Conservation (phyloP, 225 moss, liverwort and hornwort genomes). For the Physcomitrellopsis africana region DNA sequence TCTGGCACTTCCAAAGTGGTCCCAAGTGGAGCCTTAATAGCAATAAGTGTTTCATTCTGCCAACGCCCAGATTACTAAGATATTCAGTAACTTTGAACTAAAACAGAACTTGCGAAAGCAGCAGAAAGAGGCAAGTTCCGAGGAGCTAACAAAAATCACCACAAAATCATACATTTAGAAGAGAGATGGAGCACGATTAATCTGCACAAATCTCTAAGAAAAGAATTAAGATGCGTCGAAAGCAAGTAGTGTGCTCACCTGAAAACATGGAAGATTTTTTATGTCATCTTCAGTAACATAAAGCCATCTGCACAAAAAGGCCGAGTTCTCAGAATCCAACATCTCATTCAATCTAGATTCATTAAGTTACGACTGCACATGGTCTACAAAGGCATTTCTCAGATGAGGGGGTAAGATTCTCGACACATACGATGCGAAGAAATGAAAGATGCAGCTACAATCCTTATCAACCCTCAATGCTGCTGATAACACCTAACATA, state of each 20-base stretch:
- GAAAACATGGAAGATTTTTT: constrained; percentile 77
- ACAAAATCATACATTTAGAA: neutral
- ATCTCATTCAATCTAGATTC: neutral
- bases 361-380: neutral
- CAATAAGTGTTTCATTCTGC: constrained; percentile 84
- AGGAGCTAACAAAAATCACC: neutral
- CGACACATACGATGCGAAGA: neutral
- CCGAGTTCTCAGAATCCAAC: neutral
- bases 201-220: neutral
- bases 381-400: neutral
- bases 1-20: constrained; percentile 85
- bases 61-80: neutral
- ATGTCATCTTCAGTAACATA: constrained; percentile 88
- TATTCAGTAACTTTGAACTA: constrained; percentile 5
- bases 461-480: neutral
- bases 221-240: too few species aligned
- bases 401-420: neutral
- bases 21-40: constrained; percentile 83
- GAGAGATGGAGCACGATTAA: neutral
- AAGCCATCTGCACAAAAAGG: constrained; percentile 58
- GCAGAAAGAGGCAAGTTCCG: neutral
- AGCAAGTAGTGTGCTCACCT: constrained; percentile 45
- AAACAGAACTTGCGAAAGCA: constrained; percentile 8
- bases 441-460: neutral
- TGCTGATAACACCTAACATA: neutral